Base-by-base conservation (phyloP, 2,329 filamentous ascomycete species). In the Microsporum canis region DNA sequence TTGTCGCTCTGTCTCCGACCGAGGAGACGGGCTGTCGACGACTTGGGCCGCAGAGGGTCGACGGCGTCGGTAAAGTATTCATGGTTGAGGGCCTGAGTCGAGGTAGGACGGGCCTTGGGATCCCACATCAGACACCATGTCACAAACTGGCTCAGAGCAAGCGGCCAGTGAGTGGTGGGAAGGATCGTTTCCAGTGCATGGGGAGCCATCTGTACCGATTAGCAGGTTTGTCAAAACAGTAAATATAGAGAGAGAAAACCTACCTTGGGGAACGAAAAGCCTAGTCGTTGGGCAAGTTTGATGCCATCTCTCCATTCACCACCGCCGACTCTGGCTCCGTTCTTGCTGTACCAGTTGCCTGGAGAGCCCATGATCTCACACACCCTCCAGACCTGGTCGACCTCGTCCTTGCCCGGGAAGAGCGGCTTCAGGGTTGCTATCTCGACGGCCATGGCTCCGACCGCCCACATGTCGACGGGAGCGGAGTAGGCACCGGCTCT, bases 121-220 rank as follows among this genome's bases (percentile, higher is more conserved):
- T 99, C 94, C 94, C 94, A 99, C 88, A 97, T 94, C 66, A 99
- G 76, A 75, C 94, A 99, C 91, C 91, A 96, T 14, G 94, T 99
- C 62, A 99, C 94, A 70, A 99, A 97, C 62, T 95, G 85, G 69
- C 87, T 88, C 60, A 99, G 81, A 23, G 90, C 87, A 1, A 87
- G 77, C 4, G 94, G 94, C 94, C 94, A 99, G 70, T 96, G 89
- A 14, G 94, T 91, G 31, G 88, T 74, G 71, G 90, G 90, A 5
- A 99, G 80, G 66, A 97, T 94, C 3, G 90, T 95, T 68, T 97
- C 92, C 84, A 99, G 90, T 17, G 92, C 84, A 74, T 97, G 94
- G 58, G 94, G 94, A 27, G 94, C 92, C 94, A 99, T 97, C 84
- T 94, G 63, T 17, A 47, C 5, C 41, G 39, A 43, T 45, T 14